Percentiles rank a stretch among this genome's conserved stretches.
These are phyloP conservation scores for Phytophthora quininea DNA, from an alignment of 352 stramenopile species.

Conservation along the genomic window DNA sequence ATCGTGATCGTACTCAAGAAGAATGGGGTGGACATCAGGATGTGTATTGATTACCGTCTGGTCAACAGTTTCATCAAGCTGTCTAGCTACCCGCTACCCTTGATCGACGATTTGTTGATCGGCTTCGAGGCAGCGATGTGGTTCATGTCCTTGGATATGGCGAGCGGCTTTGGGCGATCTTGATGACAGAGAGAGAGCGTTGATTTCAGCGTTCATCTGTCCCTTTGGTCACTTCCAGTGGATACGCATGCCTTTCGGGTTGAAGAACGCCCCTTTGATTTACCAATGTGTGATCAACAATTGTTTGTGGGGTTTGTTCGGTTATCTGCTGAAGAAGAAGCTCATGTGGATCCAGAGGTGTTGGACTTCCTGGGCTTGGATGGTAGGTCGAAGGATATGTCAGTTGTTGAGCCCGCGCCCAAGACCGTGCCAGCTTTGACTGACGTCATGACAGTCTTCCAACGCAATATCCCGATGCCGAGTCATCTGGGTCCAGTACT, in stretches of 20 bases:
- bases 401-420: too few species aligned
- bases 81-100: constrained; percentile 2
- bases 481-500: neutral
- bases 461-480: neutral
- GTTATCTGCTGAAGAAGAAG: neutral
- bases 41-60: constrained; percentile 8
- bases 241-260: constrained; percentile 11
- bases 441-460: neutral
- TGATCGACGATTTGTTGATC: constrained; percentile 10
- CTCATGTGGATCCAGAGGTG: neutral
- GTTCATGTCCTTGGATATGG: neutral
- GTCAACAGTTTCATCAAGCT: constrained; percentile 8
- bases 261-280: neutral
- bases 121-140: neutral
- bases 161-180: neutral
- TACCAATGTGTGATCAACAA: constrained; percentile 23
- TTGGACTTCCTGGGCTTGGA: neutral
- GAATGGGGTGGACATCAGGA: constrained; percentile 9
- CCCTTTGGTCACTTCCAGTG: constrained; percentile 31
- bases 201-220: constrained; percentile 23
- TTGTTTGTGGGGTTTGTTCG: constrained; percentile 4
- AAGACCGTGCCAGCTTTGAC: too few species aligned
- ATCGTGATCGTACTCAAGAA: neutral
- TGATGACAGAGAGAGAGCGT: neutral
- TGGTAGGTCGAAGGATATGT: too few species aligned